Base-by-base conservation (phyloP, 2,329 filamentous ascomycete genomes). In the Myriosclerotinia curreyana region DNA sequence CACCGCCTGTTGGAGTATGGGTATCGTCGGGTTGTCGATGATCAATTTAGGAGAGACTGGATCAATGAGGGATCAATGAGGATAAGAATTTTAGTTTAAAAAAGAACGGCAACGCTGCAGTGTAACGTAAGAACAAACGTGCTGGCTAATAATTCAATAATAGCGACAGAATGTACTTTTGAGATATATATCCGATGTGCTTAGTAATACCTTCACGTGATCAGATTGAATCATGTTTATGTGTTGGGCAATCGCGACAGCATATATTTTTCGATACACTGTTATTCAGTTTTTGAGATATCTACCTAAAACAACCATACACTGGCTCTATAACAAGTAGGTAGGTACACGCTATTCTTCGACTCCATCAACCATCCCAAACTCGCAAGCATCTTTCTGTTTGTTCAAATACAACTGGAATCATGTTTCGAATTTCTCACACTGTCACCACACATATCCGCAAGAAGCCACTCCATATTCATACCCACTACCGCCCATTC, bases 1-100 rank as follows among this genome's bases (percentile, higher is more conserved):
- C 55, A 58, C 55, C 55, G 55, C 55, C 55, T 48, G 55, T 58
- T 58, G 48, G 14, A 48, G 28, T 44, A n/a, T 36, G 55, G 28
- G 48, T 48, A 48, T 58, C 28, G 12, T 36, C 42, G 42, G 28
- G 44, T 22, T 46, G 28, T 22, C 22, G n/a, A 36, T 38, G n/a
- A 28, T 34, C 5, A 3, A 22, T 22, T 22, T 36, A 2, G 20
- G 36, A 25, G 12, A 15, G 22, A 48, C 20, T 9, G 6, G n/a
- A n/a, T 48, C 2, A 31, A 31, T 31, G 28, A 31, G 5, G 28
- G 5, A n/a, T n/a, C n/a, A n/a, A n/a, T n/a, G 2, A 31, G 5
- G 2, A 31, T 31, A 31, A 31, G 28, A 31, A 31, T 5, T 5
- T 31, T 31, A 2, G 28, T 31, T 31, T 31, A 31, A 31, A 31